Evolutionary conservation across 306 rosid species (phyloP).

Genomic region (Ormosia emarginata): DNA sequence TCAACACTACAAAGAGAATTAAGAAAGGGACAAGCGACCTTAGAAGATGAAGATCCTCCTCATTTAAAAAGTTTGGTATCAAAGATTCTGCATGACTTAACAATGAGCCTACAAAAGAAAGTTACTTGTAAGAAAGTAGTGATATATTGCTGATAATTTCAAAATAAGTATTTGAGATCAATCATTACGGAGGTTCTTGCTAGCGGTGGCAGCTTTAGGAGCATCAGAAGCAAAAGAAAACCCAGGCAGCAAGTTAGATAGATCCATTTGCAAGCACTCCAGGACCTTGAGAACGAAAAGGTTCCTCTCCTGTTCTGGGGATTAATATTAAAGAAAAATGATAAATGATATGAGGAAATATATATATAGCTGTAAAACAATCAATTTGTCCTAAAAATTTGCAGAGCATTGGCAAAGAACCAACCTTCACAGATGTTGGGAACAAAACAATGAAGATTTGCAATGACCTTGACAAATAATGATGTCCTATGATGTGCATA

Average conservation of each 20-base stretch:
- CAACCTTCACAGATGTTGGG: constrained; percentile 73
- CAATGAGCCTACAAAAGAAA: constrained; percentile 60
- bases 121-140: constrained; percentile 21
- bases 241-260: constrained; percentile 44
- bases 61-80: constrained; percentile 60
- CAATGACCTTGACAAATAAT: constrained; percentile 70
- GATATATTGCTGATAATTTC: not conserved
- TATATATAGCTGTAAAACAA: not conserved
- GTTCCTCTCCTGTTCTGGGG: constrained; percentile 74
- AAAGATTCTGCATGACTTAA: constrained; percentile 78
- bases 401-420: constrained; percentile 23
- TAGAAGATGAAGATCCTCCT: constrained; percentile 72
- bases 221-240: constrained; percentile 47
- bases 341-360: not conserved
- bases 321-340: not conserved
- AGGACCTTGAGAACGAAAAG: constrained; percentile 60
- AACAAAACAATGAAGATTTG: constrained; percentile 73
- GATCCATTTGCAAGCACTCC: constrained; percentile 65
- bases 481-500: constrained; percentile 69
- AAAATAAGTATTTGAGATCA: not conserved
- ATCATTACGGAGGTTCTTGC: constrained; percentile 66
- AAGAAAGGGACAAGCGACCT: constrained; percentile 38
- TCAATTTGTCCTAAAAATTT: constrained; percentile 1
- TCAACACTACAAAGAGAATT: not conserved
- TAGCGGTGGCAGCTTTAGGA: constrained; percentile 46